Percentiles rank a stretch among this genome's conserved stretches.
phyloP scores from a whole-genome alignment of 2,329 filamentous ascomycete species.

The Fusarium sp. region DNA sequence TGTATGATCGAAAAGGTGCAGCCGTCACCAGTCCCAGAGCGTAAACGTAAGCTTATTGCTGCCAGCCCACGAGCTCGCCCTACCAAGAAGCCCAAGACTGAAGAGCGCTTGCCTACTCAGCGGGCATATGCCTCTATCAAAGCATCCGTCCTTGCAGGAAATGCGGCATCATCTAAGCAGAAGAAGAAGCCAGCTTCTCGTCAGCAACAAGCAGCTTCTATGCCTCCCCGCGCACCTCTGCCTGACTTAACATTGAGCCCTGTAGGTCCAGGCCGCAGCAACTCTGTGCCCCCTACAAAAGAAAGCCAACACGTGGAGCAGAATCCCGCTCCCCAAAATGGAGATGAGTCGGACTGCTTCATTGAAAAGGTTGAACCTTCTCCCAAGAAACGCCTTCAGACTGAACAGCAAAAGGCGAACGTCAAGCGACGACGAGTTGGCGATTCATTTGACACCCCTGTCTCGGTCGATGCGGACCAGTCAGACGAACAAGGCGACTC shows the following conservation, averaged over 20 bases:
- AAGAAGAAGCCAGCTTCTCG: neutral
- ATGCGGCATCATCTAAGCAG: neutral
- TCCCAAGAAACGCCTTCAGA: slow-evolving; percentile 12
- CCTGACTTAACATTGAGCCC: neutral
- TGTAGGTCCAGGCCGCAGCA: neutral
- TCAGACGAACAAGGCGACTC: neutral
- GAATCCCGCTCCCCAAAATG: neutral
- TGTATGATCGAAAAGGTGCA: slow-evolving; percentile 20
- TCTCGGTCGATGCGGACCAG: neutral
- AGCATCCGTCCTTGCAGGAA: neutral
- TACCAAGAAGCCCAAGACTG: slow-evolving; percentile 14
- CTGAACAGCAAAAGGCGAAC: neutral
- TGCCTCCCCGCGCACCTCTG: neutral
- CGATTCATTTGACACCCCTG: neutral
- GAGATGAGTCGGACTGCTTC: slow-evolving; percentile 30
- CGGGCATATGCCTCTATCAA: neutral
- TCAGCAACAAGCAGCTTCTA: neutral
- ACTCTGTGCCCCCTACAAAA: neutral
- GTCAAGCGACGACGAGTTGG: slow-evolving; percentile 29
- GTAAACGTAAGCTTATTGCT: slow-evolving; percentile 24
- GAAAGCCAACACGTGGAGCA: neutral
- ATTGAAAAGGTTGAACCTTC: slow-evolving; percentile 30
- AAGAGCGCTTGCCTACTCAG: neutral
- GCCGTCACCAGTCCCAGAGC: slow-evolving; percentile 5
- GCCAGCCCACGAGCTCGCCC: neutral